Percentiles rank a stretch among this genome's conserved stretches.
Conservation (phyloP, 2,329 filamentous ascomycete genomes). For the Akanthomyces uredinophilus region DNA sequence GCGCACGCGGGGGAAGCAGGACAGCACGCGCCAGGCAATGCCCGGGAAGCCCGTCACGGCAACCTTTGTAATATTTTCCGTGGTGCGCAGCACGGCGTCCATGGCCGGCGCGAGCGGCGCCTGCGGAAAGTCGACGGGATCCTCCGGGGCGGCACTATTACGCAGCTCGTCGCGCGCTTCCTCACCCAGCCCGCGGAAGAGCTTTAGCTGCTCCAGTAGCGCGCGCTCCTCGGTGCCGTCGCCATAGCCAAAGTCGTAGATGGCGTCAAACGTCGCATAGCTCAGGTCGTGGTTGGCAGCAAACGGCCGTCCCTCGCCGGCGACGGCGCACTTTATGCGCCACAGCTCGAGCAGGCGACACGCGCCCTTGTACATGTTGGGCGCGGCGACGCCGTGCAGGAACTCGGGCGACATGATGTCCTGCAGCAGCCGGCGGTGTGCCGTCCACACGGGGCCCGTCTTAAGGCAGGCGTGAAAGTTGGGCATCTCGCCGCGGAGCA, state of each 20-base stretch:
- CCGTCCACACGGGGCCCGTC: slow-evolving; percentile 28
- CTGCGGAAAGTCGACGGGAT: background rate
- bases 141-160: background rate
- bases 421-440: slow-evolving; percentile 30
- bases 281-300: slow-evolving; percentile 26
- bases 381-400: slow-evolving; percentile 25
- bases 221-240: slow-evolving; percentile 6
- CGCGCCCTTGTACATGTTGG: slow-evolving; percentile 28
- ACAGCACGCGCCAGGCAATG: slow-evolving; percentile 2
- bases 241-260: slow-evolving; percentile 28
- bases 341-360: slow-evolving; percentile 30
- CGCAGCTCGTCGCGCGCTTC: background rate
- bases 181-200: background rate
- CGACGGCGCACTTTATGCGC: slow-evolving; percentile 26
- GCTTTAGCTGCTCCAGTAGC: background rate
- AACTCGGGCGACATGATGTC: slow-evolving; percentile 35
- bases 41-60: slow-evolving; percentile 7
- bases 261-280: slow-evolving; percentile 27
- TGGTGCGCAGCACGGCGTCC: slow-evolving; percentile 1
- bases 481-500: slow-evolving; percentile 29
- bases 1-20: slow-evolving; percentile 3
- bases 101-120: background rate
- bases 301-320: slow-evolving; percentile 21
- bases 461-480: slow-evolving; percentile 29
- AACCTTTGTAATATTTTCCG: slow-evolving; percentile 2